Evolutionary conservation across 805 yeast species (phyloP).

Genomic region (Candida adriatica): DNA sequence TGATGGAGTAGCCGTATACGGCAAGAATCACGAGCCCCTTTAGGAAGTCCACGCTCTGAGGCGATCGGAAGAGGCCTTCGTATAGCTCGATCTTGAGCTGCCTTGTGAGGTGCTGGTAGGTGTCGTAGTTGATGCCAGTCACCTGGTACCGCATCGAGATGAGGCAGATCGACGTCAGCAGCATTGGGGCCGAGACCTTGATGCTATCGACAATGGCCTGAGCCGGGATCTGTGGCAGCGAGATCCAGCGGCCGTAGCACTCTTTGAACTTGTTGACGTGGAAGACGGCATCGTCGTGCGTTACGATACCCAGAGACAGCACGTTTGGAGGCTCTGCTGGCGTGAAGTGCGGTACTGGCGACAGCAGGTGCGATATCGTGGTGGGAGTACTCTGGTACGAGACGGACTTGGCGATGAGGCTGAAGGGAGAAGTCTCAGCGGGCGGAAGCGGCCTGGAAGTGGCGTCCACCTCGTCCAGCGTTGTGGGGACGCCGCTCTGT

Average conservation of each 20-base stretch:
- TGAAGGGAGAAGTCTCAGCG: slow-evolving; percentile 20
- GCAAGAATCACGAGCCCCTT: slow-evolving; percentile 64
- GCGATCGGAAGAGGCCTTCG: slow-evolving; percentile 37
- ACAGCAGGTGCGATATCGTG: slow-evolving; percentile 12
- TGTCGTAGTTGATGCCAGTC: slow-evolving; percentile 19
- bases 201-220: slow-evolving; percentile 43
- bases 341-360: slow-evolving; percentile 6
- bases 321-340: slow-evolving; percentile 35
- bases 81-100: slow-evolving; percentile 28
- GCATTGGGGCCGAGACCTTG: slow-evolving; percentile 45
- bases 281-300: slow-evolving; percentile 39
- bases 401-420: slow-evolving; percentile 18
- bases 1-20: slow-evolving; percentile 56
- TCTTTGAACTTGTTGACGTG: slow-evolving; percentile 54
- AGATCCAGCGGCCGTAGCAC: slow-evolving; percentile 73
- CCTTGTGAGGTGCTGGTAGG: slow-evolving; percentile 27
- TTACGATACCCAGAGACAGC: slow-evolving; percentile 41
- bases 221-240: slow-evolving; percentile 51
- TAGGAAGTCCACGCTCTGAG: slow-evolving; percentile 48
- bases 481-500: slow-evolving; percentile 7
- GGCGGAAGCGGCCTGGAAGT: slow-evolving; percentile 22
- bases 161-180: slow-evolving; percentile 62
- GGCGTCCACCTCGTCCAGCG: slow-evolving; percentile 7
- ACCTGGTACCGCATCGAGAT: slow-evolving; percentile 47
- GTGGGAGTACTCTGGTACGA: slow-evolving; percentile 14